Evolutionary conservation across 139 green algal genomes (phyloP), one percentile per base, ranked within the genome.

Genomic region (Haematococcus sp.): DNA sequence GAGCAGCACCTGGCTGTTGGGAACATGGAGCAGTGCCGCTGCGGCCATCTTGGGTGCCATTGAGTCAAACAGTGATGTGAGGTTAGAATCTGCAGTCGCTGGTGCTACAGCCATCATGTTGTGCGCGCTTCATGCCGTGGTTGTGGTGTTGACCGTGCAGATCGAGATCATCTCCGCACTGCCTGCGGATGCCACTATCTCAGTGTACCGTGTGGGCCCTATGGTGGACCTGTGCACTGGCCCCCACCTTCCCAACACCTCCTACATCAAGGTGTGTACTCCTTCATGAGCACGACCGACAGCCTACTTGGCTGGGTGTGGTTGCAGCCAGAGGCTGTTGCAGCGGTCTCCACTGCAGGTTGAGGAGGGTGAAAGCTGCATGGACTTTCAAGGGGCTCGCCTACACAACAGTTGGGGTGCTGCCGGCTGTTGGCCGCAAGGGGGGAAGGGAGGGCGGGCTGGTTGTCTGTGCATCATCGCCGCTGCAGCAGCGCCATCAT

Each of bases 141-240:
- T 13, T 13, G 52, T 13, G 20, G 4, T 65, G 25, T 3, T 35
- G 58, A 27, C 4, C n/a, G n/a, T 49, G 32, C 83, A 93, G 87
- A 77, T 96, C 30, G 96, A 99, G 86, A 95, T 99, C 77, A 97
- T 99, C 79, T 68, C 75, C 4, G 87, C 86, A 30, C 87, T 99
- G 43, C 87, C 93, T 1, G 75, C 84, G 2, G 90, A 94, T 35
- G 93, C 89, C 55, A 88, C 86, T 68, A 99, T 99, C 85, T 92
- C 87, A 23, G 75, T 95, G 19, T 97, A 98, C 87, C 78, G 89
- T 23, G 88, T 85, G 63, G 95, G 95, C 16, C 94, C 94, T 58
- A 96, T 99, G 93, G 95, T 98, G 61, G 95, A 99, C 67, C 67
- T 63, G 30, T 71, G 64, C 64, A 71, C 64, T 15, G 64, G 64